Evolutionary conservation across 2,329 filamentous ascomycete species (phyloP).

Genomic region (Coleophoma crateriformis): DNA sequence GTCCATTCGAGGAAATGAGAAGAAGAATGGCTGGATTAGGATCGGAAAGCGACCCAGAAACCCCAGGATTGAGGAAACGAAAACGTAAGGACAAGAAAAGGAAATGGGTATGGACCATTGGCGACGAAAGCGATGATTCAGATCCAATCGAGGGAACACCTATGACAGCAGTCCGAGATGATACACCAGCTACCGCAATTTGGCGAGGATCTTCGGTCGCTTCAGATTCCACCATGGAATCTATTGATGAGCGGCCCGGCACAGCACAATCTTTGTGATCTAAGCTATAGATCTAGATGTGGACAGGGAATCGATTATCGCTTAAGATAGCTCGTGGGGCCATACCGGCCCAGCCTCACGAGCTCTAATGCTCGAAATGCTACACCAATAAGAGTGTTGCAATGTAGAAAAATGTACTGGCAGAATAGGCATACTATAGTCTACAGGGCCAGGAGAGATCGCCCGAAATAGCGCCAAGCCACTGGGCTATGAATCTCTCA

Average conservation of each 20-base stretch:
- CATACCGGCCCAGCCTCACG: too few species aligned
- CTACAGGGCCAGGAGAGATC: too few species aligned
- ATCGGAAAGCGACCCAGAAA: constrained; percentile 28
- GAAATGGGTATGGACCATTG: constrained; percentile 63
- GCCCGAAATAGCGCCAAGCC: too few species aligned
- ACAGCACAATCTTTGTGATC: background rate
- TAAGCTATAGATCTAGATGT: background rate
- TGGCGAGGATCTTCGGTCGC: constrained; percentile 12
- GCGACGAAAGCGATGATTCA: constrained; percentile 32
- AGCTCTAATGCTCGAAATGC: too few species aligned
- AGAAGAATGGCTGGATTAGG: constrained; percentile 46
- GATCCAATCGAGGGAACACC: constrained; percentile 18
- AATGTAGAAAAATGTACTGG: too few species aligned
- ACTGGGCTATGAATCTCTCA: too few species aligned
- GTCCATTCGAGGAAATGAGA: constrained; percentile 59
- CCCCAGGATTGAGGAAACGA: constrained; percentile 36
- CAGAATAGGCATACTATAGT: too few species aligned
- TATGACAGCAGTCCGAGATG: constrained; percentile 13
- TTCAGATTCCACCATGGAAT: constrained; percentile 10
- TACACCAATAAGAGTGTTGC: too few species aligned
- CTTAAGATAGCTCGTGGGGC: too few species aligned
- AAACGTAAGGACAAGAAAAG: constrained; percentile 54
- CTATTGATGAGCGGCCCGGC: background rate
- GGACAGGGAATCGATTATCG: too few species aligned
- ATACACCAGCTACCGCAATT: constrained; percentile 17